These are phyloP conservation scores for Pseudogymnoascus sp. DNA, from an alignment of 2,329 filamentous ascomycete species.

Conservation along the genomic window DNA sequence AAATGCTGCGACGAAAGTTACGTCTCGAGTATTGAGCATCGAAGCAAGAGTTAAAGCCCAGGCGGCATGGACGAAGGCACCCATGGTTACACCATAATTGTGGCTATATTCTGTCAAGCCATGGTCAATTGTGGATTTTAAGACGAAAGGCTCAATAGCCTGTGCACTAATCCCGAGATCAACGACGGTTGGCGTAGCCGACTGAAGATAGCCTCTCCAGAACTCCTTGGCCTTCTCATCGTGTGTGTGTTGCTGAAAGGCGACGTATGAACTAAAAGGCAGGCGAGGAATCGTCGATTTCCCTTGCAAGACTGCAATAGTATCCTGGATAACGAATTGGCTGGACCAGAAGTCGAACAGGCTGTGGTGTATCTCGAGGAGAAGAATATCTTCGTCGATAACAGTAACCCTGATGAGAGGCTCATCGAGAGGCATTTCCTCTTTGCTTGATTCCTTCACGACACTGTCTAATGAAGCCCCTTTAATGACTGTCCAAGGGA, in stretches of 20 bases:
- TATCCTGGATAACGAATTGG: conserved; percentile 7
- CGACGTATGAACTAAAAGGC: background rate
- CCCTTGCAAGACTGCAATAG: background rate
- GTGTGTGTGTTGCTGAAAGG: background rate
- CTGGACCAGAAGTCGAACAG: conserved; percentile 5
- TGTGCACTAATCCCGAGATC: background rate
- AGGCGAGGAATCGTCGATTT: background rate
- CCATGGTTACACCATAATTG: conserved; percentile 1
- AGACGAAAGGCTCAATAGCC: background rate
- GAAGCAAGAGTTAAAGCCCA: conserved; percentile 28
- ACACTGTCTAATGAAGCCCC: background rate
- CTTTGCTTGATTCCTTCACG: background rate
- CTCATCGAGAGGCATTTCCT: conserved; percentile 1
- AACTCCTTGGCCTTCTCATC: background rate
- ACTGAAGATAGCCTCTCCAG: conserved; percentile 8
- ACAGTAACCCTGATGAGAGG: background rate
- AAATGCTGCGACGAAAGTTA: conserved; percentile 9
- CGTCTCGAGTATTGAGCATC: conserved; percentile 5
- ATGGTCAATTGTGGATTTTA: background rate
- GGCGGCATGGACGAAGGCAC: conserved; percentile 19
- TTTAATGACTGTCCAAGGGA: background rate
- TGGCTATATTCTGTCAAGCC: background rate
- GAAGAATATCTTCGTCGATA: background rate
- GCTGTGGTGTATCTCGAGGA: conserved; percentile 8
- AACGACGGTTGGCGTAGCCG: background rate